A percentile compares a stretch with the other conserved stretches of the same genome.
phyloP scores from a whole-genome alignment of 441 rosid species.

The Macaranga tanarius region DNA sequence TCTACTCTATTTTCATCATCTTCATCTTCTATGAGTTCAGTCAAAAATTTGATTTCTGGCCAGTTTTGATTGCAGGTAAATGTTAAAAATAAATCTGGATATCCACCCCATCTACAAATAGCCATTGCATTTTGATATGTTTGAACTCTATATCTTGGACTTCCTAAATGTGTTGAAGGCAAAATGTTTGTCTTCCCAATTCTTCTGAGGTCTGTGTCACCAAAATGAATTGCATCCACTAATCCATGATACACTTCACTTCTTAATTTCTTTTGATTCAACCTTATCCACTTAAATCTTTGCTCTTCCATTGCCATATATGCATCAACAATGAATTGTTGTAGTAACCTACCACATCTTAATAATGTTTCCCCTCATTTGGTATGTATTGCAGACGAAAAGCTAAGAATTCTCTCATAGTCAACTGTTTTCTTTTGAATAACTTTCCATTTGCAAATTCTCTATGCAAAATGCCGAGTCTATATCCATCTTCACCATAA shows the following conservation, averaged over 20 bases:
- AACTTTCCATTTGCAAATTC: too few relatives aligned
- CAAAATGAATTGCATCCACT: background rate
- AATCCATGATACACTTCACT: background rate
- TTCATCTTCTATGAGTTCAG: background rate
- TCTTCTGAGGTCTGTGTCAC: background rate
- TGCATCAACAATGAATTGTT: background rate
- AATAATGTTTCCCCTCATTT: background rate
- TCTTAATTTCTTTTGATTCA: background rate
- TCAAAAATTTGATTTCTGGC: background rate
- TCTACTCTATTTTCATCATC: background rate
- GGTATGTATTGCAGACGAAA: background rate
- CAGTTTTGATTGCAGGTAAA: background rate
- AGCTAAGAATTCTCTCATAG: background rate
- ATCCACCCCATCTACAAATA: background rate
- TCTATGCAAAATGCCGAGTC: too few relatives aligned
- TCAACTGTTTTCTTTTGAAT: too few relatives aligned
- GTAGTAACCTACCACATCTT: background rate
- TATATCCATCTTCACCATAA: too few relatives aligned
- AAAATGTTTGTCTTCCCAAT: background rate
- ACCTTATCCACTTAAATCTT: background rate
- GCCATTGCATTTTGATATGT: conserved; percentile 13
- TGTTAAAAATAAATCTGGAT: background rate
- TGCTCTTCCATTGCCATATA: background rate
- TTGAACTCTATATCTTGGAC: conserved; percentile 9
- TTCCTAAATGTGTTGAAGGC: background rate